phyloP scores from a whole-genome alignment of 805 yeast genomes.

The Yamadazyma insecticola region DNA sequence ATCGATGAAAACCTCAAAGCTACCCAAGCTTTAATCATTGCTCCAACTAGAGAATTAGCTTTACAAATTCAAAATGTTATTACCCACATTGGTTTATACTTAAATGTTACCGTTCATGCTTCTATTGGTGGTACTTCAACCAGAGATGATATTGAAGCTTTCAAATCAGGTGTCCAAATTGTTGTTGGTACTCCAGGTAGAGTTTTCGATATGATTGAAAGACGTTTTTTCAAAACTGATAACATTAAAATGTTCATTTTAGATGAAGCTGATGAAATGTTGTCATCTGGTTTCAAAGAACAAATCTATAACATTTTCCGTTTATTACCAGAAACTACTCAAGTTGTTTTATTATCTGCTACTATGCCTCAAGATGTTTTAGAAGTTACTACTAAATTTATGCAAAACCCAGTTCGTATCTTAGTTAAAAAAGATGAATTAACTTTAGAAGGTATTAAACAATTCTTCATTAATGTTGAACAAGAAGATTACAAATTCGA shows the following conservation, averaged over 20 bases:
- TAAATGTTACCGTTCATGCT: constrained; percentile 90
- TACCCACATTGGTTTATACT: constrained; percentile 81
- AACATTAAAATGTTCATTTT: constrained; percentile 89
- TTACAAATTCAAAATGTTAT: constrained; percentile 94
- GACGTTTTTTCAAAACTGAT: constrained; percentile 77
- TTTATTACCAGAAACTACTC: constrained; percentile 81
- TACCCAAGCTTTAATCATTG: constrained; percentile 89
- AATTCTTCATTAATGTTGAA: constrained; percentile 85
- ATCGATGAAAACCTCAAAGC: constrained; percentile 68
- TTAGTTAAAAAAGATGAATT: constrained; percentile 94
- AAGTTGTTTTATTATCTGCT: constrained; percentile 92
- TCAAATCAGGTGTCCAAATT: constrained; percentile 83
- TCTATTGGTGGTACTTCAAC: constrained; percentile 96
- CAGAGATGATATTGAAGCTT: constrained; percentile 80
- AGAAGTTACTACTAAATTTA: constrained; percentile 86
- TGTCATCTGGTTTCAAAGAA: constrained; percentile 88
- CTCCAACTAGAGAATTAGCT: constrained; percentile 98
- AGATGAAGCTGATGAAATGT: constrained; percentile 98
- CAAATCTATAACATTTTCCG: constrained; percentile 93
- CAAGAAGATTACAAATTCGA: constrained; percentile 93
- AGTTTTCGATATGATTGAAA: constrained; percentile 91
- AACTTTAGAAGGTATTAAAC: constrained; percentile 93
- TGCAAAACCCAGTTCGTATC: constrained; percentile 91
- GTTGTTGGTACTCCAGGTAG: constrained; percentile 99
- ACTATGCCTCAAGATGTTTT: constrained; percentile 92